These are phyloP conservation scores for Coriolopsis trogii DNA, from an alignment of 1,284 basidiomycete species.

Conservation along the genomic window DNA sequence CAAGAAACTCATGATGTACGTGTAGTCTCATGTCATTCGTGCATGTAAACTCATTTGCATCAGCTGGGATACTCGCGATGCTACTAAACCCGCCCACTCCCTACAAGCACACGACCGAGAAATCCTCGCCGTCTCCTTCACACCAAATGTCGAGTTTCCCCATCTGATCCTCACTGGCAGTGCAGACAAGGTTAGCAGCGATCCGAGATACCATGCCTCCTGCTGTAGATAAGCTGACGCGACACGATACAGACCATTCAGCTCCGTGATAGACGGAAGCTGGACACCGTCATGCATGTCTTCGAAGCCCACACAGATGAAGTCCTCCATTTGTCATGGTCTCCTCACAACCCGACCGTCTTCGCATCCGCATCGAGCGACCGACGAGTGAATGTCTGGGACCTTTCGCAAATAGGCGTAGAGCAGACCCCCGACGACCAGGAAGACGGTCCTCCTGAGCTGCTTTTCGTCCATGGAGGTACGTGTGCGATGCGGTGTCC, in stretches of 20 bases:
- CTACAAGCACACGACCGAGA: conserved; percentile 90
- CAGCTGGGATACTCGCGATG: conserved; percentile 92
- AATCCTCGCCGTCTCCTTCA: conserved; percentile 91
- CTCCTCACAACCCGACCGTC: conserved; percentile 87
- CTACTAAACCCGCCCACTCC: conserved; percentile 70
- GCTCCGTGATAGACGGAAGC: conserved; percentile 88
- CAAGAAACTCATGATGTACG: conserved; percentile 89
- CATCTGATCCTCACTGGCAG: conserved; percentile 93
- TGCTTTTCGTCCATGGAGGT: conserved; percentile 93
- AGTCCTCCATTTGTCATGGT: conserved; percentile 94
- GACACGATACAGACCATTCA: conserved; percentile 72
- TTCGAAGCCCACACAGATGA: conserved; percentile 96
- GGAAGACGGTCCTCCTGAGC: conserved; percentile 95
- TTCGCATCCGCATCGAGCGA: conserved; percentile 95
- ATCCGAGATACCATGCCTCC: neutral
- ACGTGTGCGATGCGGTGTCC: conserved; percentile 29
- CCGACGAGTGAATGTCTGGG: conserved; percentile 95
- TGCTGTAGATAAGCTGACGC: neutral
- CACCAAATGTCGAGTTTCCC: conserved; percentile 67
- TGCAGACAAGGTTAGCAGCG: conserved; percentile 87
- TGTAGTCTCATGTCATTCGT: conserved; percentile 4
- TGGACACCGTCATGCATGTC: conserved; percentile 83
- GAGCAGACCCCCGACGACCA: conserved; percentile 98
- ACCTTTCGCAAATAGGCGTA: conserved; percentile 88
- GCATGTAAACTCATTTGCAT: neutral